Evolutionary conservation across 192 early-diverging fungal species (phyloP).

Genomic region (Bifiguratus adelaidae): DNA sequence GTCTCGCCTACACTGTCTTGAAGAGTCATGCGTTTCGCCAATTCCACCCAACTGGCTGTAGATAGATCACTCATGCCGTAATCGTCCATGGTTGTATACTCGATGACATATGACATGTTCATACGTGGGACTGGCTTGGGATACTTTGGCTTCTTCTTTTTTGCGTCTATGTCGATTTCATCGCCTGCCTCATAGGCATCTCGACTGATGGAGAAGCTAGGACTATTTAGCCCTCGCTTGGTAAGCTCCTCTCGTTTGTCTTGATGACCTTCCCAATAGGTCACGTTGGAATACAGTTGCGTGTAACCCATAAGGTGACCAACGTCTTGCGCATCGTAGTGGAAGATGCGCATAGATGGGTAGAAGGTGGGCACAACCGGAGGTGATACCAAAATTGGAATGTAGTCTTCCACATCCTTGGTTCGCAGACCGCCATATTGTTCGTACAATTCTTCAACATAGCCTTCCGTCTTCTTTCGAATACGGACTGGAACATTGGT

Average conservation of each 20-base stretch:
- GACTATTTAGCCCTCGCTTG: neutral
- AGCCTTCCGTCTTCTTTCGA: neutral
- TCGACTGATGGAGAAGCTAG: neutral
- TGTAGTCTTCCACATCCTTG: conserved; percentile 15
- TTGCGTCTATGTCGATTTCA: neutral
- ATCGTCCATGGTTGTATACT: conserved; percentile 32
- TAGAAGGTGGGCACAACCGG: conserved; percentile 53
- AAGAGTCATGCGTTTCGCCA: conserved; percentile 22
- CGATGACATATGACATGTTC: conserved; percentile 23
- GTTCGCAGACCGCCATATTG: conserved; percentile 19
- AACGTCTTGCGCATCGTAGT: conserved; percentile 23
- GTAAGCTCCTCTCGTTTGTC: neutral
- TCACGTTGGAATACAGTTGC: conserved; percentile 28
- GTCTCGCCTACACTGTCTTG: neutral
- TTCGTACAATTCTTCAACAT: conserved; percentile 24
- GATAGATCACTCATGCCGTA: conserved; percentile 36
- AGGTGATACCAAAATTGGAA: conserved; percentile 41
- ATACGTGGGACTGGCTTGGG: conserved; percentile 14
- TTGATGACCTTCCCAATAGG: conserved; percentile 16
- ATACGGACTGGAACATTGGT: neutral
- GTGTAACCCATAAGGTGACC: conserved; percentile 11
- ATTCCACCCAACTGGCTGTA: conserved; percentile 23
- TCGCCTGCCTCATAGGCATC: conserved; percentile 1
- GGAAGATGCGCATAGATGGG: conserved; percentile 49
- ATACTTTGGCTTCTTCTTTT: conserved; percentile 15